Conservation (phyloP, 257 asterid genomes). For the Ehretia macrophylla region DNA sequence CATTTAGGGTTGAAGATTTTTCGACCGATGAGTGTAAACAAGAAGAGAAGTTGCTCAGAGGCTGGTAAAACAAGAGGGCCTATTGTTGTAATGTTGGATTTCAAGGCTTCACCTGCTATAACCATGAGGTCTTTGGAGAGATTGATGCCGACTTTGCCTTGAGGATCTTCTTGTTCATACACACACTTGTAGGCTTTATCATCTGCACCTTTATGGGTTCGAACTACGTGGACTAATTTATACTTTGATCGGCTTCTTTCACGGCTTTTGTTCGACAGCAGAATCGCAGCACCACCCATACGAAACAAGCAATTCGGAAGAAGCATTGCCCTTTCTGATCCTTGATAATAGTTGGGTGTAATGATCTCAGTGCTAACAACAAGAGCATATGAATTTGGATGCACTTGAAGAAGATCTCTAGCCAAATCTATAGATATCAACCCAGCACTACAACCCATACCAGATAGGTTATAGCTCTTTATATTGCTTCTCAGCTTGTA, state of each 20-base stretch:
- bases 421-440: conserved; percentile 50
- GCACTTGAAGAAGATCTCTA: conserved; percentile 42
- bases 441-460: conserved; percentile 68
- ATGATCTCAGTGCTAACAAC: conserved; percentile 51
- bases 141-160: conserved; percentile 48
- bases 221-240: conserved; percentile 35
- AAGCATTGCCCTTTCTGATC: conserved; percentile 49
- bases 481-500: conserved; percentile 48
- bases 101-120: conserved; percentile 49
- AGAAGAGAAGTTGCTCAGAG: conserved; percentile 50
- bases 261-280: conserved; percentile 43
- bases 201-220: conserved; percentile 53
- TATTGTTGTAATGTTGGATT: conserved; percentile 53
- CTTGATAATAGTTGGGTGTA: conserved; percentile 40
- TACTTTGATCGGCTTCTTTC: conserved; percentile 42
- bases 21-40: conserved; percentile 45
- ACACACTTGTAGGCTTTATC: conserved; percentile 48
- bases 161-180: conserved; percentile 46
- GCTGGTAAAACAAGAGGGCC: conserved; percentile 57
- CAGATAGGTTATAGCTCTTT: conserved; percentile 44
- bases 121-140: conserved; percentile 53
- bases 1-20: conserved; percentile 46
- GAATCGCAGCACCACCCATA: conserved; percentile 53
- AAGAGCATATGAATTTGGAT: conserved; percentile 40
- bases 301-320: conserved; percentile 54